Conservation (phyloP, 1,284 basidiomycete genomes). For the Ustilago curta region DNA sequence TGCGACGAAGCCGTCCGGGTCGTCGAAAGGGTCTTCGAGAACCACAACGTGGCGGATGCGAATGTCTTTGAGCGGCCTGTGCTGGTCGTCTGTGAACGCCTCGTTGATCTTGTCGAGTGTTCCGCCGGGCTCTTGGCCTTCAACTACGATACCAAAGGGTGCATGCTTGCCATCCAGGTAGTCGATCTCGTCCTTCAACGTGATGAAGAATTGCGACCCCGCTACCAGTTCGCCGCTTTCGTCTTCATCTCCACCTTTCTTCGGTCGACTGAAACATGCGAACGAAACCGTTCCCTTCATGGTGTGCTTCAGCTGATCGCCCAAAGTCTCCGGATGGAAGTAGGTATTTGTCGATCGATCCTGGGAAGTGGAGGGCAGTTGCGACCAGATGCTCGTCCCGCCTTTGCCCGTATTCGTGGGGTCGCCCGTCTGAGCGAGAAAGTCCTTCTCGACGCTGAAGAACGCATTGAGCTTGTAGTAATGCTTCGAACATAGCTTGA, state of each 20-base stretch:
- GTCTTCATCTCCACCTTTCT: conserved; percentile 72
- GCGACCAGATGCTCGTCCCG: conserved; percentile 40
- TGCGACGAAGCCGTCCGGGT: conserved; percentile 75
- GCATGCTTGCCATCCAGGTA: conserved; percentile 96
- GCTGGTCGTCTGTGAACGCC: conserved; percentile 86
- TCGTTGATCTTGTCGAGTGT: conserved; percentile 93
- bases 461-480: conserved; percentile 96
- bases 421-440: conserved; percentile 93
- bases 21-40: conserved; percentile 93
- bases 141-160: conserved; percentile 93
- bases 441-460: conserved; percentile 88
- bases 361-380: conserved; percentile 69
- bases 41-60: conserved; percentile 86
- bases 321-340: conserved; percentile 81
- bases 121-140: conserved; percentile 78
- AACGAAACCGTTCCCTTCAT: conserved; percentile 84
- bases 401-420: conserved; percentile 94
- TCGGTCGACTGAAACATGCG: conserved; percentile 35
- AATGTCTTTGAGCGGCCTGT: conserved; percentile 90
- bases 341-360: conserved; percentile 75
- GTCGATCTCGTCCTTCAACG: conserved; percentile 87
- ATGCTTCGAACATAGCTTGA: conserved; percentile 95
- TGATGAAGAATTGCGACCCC: conserved; percentile 96
- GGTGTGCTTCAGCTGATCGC: conserved; percentile 82
- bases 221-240: conserved; percentile 77